Base-by-base conservation (phyloP, 805 yeast species). In the Wickerhamomyces rabaulensis region DNA sequence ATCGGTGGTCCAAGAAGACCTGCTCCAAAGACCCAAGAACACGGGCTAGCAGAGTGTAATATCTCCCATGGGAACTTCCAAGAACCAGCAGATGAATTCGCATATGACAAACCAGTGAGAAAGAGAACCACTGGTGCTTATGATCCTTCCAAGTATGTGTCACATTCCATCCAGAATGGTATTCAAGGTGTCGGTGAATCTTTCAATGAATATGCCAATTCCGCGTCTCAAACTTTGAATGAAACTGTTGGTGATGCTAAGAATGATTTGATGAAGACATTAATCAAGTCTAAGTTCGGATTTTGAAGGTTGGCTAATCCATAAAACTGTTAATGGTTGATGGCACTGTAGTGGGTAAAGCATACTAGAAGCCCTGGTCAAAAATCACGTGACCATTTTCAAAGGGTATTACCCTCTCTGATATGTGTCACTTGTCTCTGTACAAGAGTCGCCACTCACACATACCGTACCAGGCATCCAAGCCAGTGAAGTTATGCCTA, bases 1-100 rank as follows among this genome's bases (percentile, higher is more conserved):
- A 73, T 92, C 35, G 87, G 86, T 6, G 97, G 97, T 1, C 83
- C 82, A 0, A 78, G 79, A 45, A 75, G 96, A 52, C 80, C 84
- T 40, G 67, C 74, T 19, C 71, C 83, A 1, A 81, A 79, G 57
- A 72, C 74, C 44, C 69, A 71, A 23, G 94, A 87, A 54, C 77
- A 81, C 45, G 71, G 69, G 20, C 63, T 84, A 48, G 86, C 84
- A 3, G 64, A 48, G 51, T 78, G 75, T 46, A 70, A 65, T 3
- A 45, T 69, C 8, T n/a, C 48, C 39, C 9, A 36, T 4, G 38
- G 43, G 9, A 33, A 33, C 12, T 9, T 33, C 8, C 20, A 33
- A 33, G 20, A 33, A 16, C 36, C 36, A 6, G 20, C 8, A 2
- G 57, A 57, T 33, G 67, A 65, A 16, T 65, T 58, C 46, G 51